A percentile compares a stretch with the other conserved stretches of the same genome.
Conservation (phyloP, 2,329 filamentous ascomycete genomes). For the Zymoseptoria passerinii region DNA sequence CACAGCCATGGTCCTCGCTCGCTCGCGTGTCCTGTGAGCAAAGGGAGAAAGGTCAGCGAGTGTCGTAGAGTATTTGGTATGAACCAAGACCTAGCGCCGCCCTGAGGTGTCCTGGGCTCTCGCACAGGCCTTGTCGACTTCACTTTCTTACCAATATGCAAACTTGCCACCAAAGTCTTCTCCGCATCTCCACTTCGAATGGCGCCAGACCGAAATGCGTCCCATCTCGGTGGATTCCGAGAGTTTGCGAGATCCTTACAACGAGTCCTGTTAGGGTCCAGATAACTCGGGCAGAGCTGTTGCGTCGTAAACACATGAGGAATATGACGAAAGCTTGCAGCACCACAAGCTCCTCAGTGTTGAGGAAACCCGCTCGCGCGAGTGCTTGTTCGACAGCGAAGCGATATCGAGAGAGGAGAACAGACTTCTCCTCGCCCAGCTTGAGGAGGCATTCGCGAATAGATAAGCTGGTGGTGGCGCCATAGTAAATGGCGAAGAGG, state of each 20-base stretch:
- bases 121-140: too few species aligned
- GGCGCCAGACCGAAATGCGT: constrained; percentile 47
- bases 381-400: constrained; percentile 57
- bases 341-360: constrained; percentile 53
- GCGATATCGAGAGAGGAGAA: constrained; percentile 48
- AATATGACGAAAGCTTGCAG: constrained; percentile 57
- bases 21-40: constrained; percentile 43
- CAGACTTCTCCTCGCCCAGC: constrained; percentile 45
- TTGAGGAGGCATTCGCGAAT: constrained; percentile 39
- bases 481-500: constrained; percentile 56
- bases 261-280: constrained; percentile 54
- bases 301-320: constrained; percentile 48
- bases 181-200: constrained; percentile 53
- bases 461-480: constrained; percentile 45
- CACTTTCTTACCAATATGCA: constrained; percentile 36
- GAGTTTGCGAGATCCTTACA: constrained; percentile 50
- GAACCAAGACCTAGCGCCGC: too few species aligned
- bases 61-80: not conserved
- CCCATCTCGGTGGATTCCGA: constrained; percentile 54
- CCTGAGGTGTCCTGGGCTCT: too few species aligned
- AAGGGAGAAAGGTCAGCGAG: not conserved
- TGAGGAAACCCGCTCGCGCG: constrained; percentile 54
- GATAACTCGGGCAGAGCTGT: constrained; percentile 39
- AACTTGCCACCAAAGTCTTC: constrained; percentile 53
- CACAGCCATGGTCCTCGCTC: constrained; percentile 56